Evolutionary conservation across 345 rosid species (phyloP).

Genomic region (Eucalyptus camaldulensis): DNA sequence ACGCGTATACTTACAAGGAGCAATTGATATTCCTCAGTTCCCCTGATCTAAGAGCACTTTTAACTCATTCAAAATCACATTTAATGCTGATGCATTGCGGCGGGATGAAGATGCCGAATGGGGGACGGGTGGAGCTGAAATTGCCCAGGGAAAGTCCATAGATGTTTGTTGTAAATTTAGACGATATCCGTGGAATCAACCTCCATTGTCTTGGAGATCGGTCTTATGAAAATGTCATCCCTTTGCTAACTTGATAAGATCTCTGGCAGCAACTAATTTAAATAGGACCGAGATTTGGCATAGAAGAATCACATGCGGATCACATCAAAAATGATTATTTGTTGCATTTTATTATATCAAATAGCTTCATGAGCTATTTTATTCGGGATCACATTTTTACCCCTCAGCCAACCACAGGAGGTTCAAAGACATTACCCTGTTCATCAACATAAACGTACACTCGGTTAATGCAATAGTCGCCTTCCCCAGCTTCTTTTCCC

Average conservation of each 20-base stretch:
- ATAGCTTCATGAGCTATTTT: neutral
- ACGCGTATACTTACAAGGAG: neutral
- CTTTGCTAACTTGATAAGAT: neutral
- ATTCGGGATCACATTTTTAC: neutral
- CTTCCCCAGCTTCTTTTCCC: neutral
- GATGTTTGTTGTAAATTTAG: neutral
- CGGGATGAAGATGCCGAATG: neutral
- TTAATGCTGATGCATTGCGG: neutral
- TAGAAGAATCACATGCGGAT: neutral
- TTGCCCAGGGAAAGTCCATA: neutral
- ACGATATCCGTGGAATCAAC: neutral
- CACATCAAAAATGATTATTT: neutral
- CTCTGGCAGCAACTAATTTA: neutral
- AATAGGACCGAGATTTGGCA: neutral
- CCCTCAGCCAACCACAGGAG: neutral
- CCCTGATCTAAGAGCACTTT: neutral
- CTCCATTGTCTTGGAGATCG: neutral
- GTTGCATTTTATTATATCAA: too few relatives aligned
- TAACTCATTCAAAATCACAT: neutral
- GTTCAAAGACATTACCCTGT: neutral
- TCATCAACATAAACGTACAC: neutral
- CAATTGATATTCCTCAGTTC: neutral
- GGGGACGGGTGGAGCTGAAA: neutral
- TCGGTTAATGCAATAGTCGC: neutral
- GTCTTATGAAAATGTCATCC: neutral